These are phyloP conservation scores for Boechera retrofracta DNA, from an alignment of 345 rosid genomes.

Conservation along the genomic window DNA sequence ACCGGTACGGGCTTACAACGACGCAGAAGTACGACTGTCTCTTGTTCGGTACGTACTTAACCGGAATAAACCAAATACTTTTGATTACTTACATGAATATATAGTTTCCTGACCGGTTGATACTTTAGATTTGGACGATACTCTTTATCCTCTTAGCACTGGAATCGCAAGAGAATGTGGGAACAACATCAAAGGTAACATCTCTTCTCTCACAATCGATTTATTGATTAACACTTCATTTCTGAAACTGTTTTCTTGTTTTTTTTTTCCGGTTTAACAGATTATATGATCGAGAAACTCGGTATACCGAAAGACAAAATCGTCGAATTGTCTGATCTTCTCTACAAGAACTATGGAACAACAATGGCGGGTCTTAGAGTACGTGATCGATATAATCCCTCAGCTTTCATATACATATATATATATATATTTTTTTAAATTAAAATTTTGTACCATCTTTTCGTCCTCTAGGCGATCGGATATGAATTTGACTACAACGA, in stretches of 20 bases:
- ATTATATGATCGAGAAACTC: slow-evolving; percentile 84
- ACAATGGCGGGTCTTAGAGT: slow-evolving; percentile 99
- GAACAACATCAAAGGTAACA: slow-evolving; percentile 67
- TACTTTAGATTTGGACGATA: slow-evolving; percentile 83
- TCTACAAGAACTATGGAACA: slow-evolving; percentile 94
- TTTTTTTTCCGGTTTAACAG: slow-evolving; percentile 46
- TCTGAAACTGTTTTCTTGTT: background rate
- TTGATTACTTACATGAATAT: background rate
- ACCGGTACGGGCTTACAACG: slow-evolving; percentile 48
- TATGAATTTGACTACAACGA: slow-evolving; percentile 92
- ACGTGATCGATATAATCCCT: slow-evolving; percentile 31
- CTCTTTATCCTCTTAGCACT: slow-evolving; percentile 78
- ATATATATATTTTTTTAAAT: no score
- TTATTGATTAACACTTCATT: background rate
- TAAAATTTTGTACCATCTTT: slow-evolving; percentile 1
- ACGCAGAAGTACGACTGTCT: slow-evolving; percentile 69
- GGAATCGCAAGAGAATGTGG: slow-evolving; percentile 66
- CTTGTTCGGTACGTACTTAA: slow-evolving; percentile 65
- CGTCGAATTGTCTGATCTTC: slow-evolving; percentile 64
- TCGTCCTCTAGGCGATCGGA: slow-evolving; percentile 76
- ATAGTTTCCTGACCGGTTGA: background rate
- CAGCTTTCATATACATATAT: no score
- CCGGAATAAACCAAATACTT: background rate
- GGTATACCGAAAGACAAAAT: slow-evolving; percentile 72
- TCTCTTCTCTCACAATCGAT: background rate